Base-by-base conservation (phyloP, 2,329 filamentous ascomycete genomes). In the Orbilia ellipsospora region DNA sequence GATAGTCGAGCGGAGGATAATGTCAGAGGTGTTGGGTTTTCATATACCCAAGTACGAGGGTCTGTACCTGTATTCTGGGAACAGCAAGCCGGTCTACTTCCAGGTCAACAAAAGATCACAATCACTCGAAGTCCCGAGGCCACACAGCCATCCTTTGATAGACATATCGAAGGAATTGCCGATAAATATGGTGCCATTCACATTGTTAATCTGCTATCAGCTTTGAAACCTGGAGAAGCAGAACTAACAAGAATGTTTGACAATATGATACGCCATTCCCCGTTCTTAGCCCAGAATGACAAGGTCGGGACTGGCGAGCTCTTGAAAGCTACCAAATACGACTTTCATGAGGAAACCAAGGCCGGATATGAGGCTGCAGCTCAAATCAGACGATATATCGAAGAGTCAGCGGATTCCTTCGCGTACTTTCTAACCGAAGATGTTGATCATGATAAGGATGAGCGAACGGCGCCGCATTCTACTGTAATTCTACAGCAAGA, bases 41-140 rank as follows among this genome's bases (percentile, higher is more conserved):
- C 95, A 0, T 99, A 97, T 82, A 92, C 90, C 1, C 95, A 99
- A 82, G 88, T 96, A 26, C 88, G 95, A 79, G 95, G 95, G 44
- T 97, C 94, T 5, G 92, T 99, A 6, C 95, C 95, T 62, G 87
- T 98, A 1, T 99, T 99, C 82, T 99, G 95, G 95, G 95, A 99
- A 82, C 95, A 98, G 82, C 88, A 90, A 28, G 89, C 93, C 10
- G 94, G 94, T 18, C 86, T 98, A 36, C 86, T 97, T 42, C 94
- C 95, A 0, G 92, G 92, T 1, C 93, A 97, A 80, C 95, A 98
- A 81, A 98, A 98, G 81, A 97, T 99, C 52, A 90, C 90, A 45
- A 88, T 98, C 52, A 97, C 94, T 5, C 87, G 95, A 73, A 97
- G 94, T 12, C 87, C 89, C 0, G 94, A 97, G 80, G 95, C 95